phyloP scores from a whole-genome alignment of 2,329 filamentous ascomycete species.

The Cytospora schulzeri region DNA sequence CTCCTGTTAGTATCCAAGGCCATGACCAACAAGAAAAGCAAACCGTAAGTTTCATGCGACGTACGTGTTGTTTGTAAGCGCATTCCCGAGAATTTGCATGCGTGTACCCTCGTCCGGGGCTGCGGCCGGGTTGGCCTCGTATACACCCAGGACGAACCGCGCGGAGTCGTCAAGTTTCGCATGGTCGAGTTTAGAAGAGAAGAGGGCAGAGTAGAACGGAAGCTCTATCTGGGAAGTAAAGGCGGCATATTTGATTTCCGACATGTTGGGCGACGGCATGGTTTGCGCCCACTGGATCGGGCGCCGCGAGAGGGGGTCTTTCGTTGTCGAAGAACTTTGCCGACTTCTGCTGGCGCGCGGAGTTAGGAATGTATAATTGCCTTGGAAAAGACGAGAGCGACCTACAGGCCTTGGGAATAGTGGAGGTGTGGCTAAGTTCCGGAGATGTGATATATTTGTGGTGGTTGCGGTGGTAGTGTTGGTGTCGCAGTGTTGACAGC shows the following conservation, averaged over 20 bases:
- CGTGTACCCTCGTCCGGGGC: constrained; percentile 76
- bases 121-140: constrained; percentile 77
- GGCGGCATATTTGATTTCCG: constrained; percentile 71
- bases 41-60: constrained; percentile 39
- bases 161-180: constrained; percentile 96
- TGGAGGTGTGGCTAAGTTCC: not conserved
- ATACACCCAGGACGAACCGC: constrained; percentile 81
- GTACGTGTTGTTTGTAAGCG: constrained; percentile 81
- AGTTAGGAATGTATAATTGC: not conserved
- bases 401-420: not conserved
- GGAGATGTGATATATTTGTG: too few relatives aligned
- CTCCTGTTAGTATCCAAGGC: constrained; percentile 19
- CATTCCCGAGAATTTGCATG: constrained; percentile 88
- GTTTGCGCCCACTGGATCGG: constrained; percentile 2
- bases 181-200: constrained; percentile 90
- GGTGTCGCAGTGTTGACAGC: not conserved
- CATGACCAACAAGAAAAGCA: not conserved
- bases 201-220: constrained; percentile 92
- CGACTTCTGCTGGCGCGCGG: not conserved
- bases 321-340: not conserved
- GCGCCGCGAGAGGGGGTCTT: not conserved
- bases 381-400: not conserved
- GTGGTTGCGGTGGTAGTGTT: not conserved
- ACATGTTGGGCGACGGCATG: constrained; percentile 45
- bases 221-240: constrained; percentile 95